These are phyloP conservation scores for Cyclotella baltica DNA, from an alignment of 108 stramenopile species.

Conservation along the genomic window DNA sequence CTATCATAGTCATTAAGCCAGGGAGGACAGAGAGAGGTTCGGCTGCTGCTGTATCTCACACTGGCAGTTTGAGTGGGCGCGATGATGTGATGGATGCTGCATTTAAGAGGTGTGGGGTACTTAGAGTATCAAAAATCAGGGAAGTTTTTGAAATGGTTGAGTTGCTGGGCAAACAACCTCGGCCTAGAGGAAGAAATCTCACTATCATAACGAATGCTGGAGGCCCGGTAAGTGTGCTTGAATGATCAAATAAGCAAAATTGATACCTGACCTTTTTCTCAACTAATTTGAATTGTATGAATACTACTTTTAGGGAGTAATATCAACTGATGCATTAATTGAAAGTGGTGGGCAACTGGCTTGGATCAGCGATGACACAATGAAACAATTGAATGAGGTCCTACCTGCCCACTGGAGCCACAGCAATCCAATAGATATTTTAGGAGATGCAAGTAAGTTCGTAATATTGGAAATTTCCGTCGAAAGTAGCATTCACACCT, in stretches of 20 bases:
- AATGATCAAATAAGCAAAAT: too few relatives aligned
- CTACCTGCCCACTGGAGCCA: conserved; percentile 44
- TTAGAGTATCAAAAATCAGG: conserved; percentile 45
- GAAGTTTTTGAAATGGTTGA: conserved; percentile 54
- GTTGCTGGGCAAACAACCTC: conserved; percentile 48
- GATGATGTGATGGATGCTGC: conserved; percentile 53
- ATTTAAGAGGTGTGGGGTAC: conserved; percentile 45
- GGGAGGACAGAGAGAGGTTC: conserved; percentile 40
- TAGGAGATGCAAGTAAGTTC: conserved; percentile 50
- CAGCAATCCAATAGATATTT: conserved; percentile 47
- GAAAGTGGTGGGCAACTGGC: conserved; percentile 46
- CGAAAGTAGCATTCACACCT: too few relatives aligned
- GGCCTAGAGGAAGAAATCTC: conserved; percentile 39
- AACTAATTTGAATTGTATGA: background rate
- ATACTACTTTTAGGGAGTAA: conserved; percentile 24
- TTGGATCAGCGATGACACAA: conserved; percentile 43
- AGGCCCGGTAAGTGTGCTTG: conserved; percentile 28
- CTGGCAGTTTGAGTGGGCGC: conserved; percentile 41
- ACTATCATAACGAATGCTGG: conserved; percentile 56
- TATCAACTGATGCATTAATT: conserved; percentile 44
- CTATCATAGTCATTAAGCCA: conserved; percentile 50
- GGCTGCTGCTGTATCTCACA: conserved; percentile 43
- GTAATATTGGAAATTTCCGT: too few relatives aligned
- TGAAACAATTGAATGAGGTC: conserved; percentile 33
- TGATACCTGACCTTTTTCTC: background rate